Percentiles rank a stretch among this genome's conserved stretches.
Evolutionary conservation across 768 basidiomycete species (phyloP).

Genomic region (Royoungia palumana): DNA sequence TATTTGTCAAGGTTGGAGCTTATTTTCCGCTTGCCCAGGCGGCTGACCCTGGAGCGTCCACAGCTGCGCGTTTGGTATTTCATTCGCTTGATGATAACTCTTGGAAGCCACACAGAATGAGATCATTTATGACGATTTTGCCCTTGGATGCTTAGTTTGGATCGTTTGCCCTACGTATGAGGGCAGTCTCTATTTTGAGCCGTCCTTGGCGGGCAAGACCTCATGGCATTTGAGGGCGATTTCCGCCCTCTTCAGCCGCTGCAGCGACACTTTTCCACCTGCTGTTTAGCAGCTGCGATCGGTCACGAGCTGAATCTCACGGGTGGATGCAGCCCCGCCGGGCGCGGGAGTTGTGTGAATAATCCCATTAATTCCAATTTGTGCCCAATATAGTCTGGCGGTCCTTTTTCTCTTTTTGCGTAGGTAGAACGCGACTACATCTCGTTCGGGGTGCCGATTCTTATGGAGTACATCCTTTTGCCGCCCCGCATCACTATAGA

Average conservation of each 20-base stretch:
- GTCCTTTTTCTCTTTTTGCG: neutral
- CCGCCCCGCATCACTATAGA: constrained; percentile 15
- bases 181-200: constrained; percentile 6
- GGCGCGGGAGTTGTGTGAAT: constrained; percentile 13
- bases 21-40: constrained; percentile 14
- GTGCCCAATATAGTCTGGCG: constrained; percentile 8
- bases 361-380: neutral
- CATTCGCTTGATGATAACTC: constrained; percentile 7
- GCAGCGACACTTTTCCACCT: constrained; percentile 2
- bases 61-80: constrained; percentile 20
- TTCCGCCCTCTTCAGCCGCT: constrained; percentile 12
- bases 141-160: constrained; percentile 2
- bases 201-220: neutral
- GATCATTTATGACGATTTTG: neutral
- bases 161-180: neutral
- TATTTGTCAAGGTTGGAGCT: constrained; percentile 22
- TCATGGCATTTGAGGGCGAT: constrained; percentile 11
- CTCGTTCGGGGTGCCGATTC: constrained; percentile 9
- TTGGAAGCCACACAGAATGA: constrained; percentile 5
- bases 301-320: constrained; percentile 9
- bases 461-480: constrained; percentile 5
- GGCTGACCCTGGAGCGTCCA: constrained; percentile 9
- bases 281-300: constrained; percentile 2
- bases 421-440: constrained; percentile 7
- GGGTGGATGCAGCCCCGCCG: constrained; percentile 3